A percentile compares a stretch with the other conserved stretches of the same genome.
These are phyloP conservation scores for Nakazawaea ambrosiae DNA, from an alignment of 805 yeast genomes.

Conservation along the genomic window DNA sequence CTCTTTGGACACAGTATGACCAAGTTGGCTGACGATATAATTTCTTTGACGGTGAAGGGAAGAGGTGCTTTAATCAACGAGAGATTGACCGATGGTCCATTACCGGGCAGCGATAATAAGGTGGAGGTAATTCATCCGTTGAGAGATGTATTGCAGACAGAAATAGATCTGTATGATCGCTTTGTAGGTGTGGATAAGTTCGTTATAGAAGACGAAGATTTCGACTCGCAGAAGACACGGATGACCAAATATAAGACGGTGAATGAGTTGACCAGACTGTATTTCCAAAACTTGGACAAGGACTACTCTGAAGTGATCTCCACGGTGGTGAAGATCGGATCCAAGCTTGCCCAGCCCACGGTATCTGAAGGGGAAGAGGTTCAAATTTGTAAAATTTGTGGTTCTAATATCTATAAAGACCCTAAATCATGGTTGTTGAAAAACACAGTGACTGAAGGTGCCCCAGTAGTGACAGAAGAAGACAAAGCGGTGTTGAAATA, in stretches of 20 bases:
- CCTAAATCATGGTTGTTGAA: constrained; percentile 62
- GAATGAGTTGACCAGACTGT: constrained; percentile 67
- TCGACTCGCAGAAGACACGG: constrained; percentile 21
- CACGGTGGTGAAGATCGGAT: constrained; percentile 86
- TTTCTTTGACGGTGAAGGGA: constrained; percentile 78
- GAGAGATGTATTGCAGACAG: constrained; percentile 67
- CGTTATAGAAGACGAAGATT: constrained; percentile 12
- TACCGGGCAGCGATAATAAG: constrained; percentile 21
- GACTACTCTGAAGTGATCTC: constrained; percentile 87
- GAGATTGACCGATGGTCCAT: constrained; percentile 38
- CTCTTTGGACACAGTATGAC: constrained; percentile 80
- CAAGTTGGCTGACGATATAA: constrained; percentile 68
- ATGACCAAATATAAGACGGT: constrained; percentile 72
- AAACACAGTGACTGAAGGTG: constrained; percentile 57
- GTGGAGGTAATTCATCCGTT: constrained; percentile 60
- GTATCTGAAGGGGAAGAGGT: constrained; percentile 13
- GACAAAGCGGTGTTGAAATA: constrained; percentile 30
- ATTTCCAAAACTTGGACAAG: constrained; percentile 63
- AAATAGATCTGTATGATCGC: constrained; percentile 49
- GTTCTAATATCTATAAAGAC: constrained; percentile 41
- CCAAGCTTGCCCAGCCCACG: constrained; percentile 53
- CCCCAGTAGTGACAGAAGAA: constrained; percentile 35
- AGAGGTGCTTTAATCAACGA: constrained; percentile 65
- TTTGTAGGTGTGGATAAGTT: constrained; percentile 32
- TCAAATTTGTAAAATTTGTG: constrained; percentile 50